phyloP scores from a whole-genome alignment of 2,329 filamentous ascomycete genomes.

The Ambrosiella xylebori region DNA sequence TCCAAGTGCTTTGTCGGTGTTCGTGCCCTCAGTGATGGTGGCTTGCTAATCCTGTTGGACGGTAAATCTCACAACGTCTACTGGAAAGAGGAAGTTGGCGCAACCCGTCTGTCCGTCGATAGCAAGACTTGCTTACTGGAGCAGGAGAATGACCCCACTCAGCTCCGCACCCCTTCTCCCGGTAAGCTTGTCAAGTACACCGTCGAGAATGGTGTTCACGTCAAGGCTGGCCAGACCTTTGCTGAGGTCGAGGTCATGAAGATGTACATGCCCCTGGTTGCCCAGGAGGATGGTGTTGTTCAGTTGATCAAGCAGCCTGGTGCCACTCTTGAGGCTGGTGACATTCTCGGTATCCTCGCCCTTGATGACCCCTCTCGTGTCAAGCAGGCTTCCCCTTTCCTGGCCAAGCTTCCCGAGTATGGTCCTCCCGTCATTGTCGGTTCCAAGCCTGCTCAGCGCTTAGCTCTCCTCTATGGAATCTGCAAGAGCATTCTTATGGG shows the following conservation, averaged over 20 bases:
- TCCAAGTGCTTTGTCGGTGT: slow-evolving; percentile 92
- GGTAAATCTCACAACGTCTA: slow-evolving; percentile 96
- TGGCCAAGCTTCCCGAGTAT: slow-evolving; percentile 74
- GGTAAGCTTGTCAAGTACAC: slow-evolving; percentile 98
- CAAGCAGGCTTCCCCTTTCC: slow-evolving; percentile 88
- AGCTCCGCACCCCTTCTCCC: slow-evolving; percentile 83
- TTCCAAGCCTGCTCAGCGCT: slow-evolving; percentile 80
- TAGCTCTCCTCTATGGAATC: slow-evolving; percentile 57
- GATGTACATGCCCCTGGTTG: slow-evolving; percentile 99
- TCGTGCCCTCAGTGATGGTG: slow-evolving; percentile 81
- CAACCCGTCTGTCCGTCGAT: slow-evolving; percentile 87
- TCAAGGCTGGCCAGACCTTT: slow-evolving; percentile 80
- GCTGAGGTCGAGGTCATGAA: slow-evolving; percentile 99
- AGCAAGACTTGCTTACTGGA: slow-evolving; percentile 96
- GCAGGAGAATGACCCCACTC: slow-evolving; percentile 97
- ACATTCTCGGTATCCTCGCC: slow-evolving; percentile 93
- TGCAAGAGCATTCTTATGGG: slow-evolving; percentile 78
- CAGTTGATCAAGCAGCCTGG: slow-evolving; percentile 98
- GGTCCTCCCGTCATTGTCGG: slow-evolving; percentile 77
- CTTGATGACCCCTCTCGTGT: slow-evolving; percentile 91
- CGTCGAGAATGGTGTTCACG: slow-evolving; percentile 85
- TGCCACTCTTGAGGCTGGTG: slow-evolving; percentile 90
- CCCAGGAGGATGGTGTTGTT: slow-evolving; percentile 87
- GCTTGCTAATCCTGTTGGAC: slow-evolving; percentile 74
- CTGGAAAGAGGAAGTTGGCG: slow-evolving; percentile 98